These are phyloP conservation scores for Ensete glaucum DNA, from an alignment of 176 grass and related monocot species.

Conservation along the genomic window DNA sequence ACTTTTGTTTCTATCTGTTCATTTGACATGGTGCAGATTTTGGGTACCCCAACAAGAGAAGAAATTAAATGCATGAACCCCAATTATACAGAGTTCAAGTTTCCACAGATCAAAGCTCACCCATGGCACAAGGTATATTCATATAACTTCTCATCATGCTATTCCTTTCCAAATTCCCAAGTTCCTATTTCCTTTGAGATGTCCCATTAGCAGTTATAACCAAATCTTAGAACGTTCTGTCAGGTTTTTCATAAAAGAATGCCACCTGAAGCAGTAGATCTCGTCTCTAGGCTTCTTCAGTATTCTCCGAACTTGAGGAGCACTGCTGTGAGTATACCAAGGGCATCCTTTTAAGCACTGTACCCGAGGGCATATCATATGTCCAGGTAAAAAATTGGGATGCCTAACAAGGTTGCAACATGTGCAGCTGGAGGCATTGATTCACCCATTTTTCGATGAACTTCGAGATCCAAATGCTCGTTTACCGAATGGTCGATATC, in stretches of 20 bases:
- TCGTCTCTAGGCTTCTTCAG: conserved; percentile 72
- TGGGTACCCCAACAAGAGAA: conserved; percentile 60
- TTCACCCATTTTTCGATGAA: conserved; percentile 62
- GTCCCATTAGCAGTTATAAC: background rate
- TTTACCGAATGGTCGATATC: conserved; percentile 51
- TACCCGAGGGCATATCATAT: background rate
- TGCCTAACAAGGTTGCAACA: conserved; percentile 2
- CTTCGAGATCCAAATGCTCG: conserved; percentile 50
- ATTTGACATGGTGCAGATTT: conserved; percentile 19
- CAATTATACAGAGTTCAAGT: conserved; percentile 52
- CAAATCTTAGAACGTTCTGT: background rate
- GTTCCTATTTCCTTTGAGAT: background rate
- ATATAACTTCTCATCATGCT: background rate
- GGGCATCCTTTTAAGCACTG: background rate
- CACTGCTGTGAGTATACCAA: conserved; percentile 41
- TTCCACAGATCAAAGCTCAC: conserved; percentile 71
- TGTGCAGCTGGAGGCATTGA: conserved; percentile 45
- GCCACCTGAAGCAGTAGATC: conserved; percentile 57
- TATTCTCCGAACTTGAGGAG: conserved; percentile 62
- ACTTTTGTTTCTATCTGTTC: background rate
- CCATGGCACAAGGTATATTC: conserved; percentile 54
- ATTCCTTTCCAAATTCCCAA: background rate
- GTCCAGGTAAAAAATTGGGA: background rate
- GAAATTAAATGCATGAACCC: conserved; percentile 77
- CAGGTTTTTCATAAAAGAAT: conserved; percentile 56